These are phyloP conservation scores for Boletus vinaceobasis DNA, from an alignment of 768 basidiomycete species.

Conservation along the genomic window DNA sequence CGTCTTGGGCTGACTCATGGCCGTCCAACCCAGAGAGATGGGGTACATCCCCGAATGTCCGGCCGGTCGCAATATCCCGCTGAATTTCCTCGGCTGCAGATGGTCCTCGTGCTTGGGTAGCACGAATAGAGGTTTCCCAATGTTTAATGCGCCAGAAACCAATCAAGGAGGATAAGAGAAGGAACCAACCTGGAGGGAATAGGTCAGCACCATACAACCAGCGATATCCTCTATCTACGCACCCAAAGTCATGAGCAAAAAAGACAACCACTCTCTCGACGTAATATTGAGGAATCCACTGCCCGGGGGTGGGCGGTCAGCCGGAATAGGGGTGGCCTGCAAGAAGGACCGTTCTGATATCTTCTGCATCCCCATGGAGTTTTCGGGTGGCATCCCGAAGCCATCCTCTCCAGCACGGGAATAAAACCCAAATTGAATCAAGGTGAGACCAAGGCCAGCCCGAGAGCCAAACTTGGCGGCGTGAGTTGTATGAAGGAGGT, in stretches of 20 bases:
- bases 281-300: slow-evolving; percentile 34
- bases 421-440: slow-evolving; percentile 90
- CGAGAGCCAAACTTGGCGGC: slow-evolving; percentile 92
- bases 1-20: slow-evolving; percentile 2
- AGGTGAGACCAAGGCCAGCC: slow-evolving; percentile 90
- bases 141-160: slow-evolving; percentile 83
- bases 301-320: slow-evolving; percentile 20
- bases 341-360: slow-evolving; percentile 21
- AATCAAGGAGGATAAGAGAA: slow-evolving; percentile 78
- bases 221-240: slow-evolving; percentile 9
- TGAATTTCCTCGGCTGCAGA: slow-evolving; percentile 42
- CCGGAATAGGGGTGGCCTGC: slow-evolving; percentile 20
- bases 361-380: slow-evolving; percentile 9
- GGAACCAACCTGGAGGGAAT: slow-evolving; percentile 73
- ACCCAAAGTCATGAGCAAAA: slow-evolving; percentile 89
- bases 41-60: slow-evolving; percentile 51
- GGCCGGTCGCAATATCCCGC: slow-evolving; percentile 49
- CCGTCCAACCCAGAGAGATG: slow-evolving; percentile 38
- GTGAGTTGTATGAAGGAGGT: slow-evolving; percentile 87
- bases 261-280: slow-evolving; percentile 85
- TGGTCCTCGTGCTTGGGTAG: slow-evolving; percentile 29
- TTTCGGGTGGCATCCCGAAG: slow-evolving; percentile 23
- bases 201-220: not conserved
- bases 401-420: slow-evolving; percentile 43
- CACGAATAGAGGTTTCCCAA: slow-evolving; percentile 72